Percentiles rank a stretch among this genome's conserved stretches.
Evolutionary conservation across 2,329 filamentous ascomycete species (phyloP).

Genomic region (Scedosporium boydii): DNA sequence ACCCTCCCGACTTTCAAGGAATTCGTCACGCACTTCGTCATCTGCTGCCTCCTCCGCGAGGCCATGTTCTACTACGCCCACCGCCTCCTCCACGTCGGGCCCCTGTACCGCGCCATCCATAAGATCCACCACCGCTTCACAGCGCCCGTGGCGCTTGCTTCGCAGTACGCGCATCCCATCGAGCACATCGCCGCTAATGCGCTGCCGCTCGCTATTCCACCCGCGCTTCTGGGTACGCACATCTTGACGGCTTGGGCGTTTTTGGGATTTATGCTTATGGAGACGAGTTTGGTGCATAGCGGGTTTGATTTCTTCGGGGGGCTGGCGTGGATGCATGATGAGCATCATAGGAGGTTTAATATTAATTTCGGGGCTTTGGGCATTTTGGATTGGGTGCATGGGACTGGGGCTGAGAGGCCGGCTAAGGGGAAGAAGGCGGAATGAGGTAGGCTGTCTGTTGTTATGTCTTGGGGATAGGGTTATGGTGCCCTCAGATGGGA

Average conservation of each 20-base stretch:
- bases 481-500: too few relatives aligned
- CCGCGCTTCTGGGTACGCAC: constrained; percentile 34
- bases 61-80: constrained; percentile 47
- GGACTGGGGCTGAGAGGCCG: constrained; percentile 25
- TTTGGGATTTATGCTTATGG: constrained; percentile 34
- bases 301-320: constrained; percentile 45
- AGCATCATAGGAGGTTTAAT: constrained; percentile 47
- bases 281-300: constrained; percentile 46
- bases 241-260: constrained; percentile 44
- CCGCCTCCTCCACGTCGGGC: constrained; percentile 38
- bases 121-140: constrained; percentile 48
- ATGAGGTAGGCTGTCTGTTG: background rate
- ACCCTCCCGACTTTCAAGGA: constrained; percentile 25
- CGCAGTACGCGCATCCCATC: constrained; percentile 47
- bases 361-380: constrained; percentile 44
- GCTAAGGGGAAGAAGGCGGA: constrained; percentile 10
- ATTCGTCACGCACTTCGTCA: constrained; percentile 28
- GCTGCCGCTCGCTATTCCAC: constrained; percentile 40
- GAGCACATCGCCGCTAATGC: constrained; percentile 46
- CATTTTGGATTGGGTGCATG: constrained; percentile 45
- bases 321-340: constrained; percentile 41
- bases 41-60: constrained; percentile 35
- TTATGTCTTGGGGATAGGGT: background rate
- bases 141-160: constrained; percentile 43
- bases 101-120: constrained; percentile 40